These are phyloP conservation scores for Sphagnum contortum DNA, from an alignment of 225 moss, liverwort and hornwort genomes.

Conservation along the genomic window DNA sequence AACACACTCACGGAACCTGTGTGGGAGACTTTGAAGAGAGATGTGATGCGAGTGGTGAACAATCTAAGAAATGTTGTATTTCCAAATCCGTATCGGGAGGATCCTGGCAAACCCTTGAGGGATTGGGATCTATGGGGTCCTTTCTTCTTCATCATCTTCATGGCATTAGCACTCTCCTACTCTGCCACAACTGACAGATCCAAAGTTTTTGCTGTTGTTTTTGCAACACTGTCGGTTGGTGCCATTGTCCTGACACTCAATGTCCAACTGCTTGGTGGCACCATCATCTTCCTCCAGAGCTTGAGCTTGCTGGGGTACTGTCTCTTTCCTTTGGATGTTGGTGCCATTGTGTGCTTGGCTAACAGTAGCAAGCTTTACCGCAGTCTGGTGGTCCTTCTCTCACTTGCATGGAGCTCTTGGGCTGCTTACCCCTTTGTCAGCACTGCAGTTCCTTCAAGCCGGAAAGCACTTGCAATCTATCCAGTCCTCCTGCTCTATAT, in stretches of 20 bases:
- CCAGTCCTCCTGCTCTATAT: conserved; percentile 96
- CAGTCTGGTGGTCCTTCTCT: conserved; percentile 72
- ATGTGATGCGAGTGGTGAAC: conserved; percentile 62
- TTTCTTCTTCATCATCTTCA: conserved; percentile 97
- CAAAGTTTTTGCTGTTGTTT: conserved; percentile 94
- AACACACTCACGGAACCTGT: conserved; percentile 92
- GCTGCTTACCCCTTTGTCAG: conserved; percentile 98
- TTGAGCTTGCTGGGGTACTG: conserved; percentile 94
- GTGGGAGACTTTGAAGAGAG: conserved; percentile 85
- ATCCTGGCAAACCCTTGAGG: conserved; percentile 91
- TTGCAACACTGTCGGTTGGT: conserved; percentile 87
- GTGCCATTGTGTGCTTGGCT: conserved; percentile 71
- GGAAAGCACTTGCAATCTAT: conserved; percentile 88
- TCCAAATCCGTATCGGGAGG: conserved; percentile 89
- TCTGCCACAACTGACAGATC: conserved; percentile 87
- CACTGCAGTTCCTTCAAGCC: conserved; percentile 75
- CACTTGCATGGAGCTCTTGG: conserved; percentile 97
- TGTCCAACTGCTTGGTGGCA: conserved; percentile 90
- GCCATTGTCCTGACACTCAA: conserved; percentile 96
- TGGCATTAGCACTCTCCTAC: conserved; percentile 75
- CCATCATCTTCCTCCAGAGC: conserved; percentile 98
- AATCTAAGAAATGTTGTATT: conserved; percentile 95
- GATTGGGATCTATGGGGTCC: conserved; percentile 99
- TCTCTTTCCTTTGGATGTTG: conserved; percentile 89
- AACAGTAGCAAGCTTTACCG: conserved; percentile 66